Base-by-base conservation (phyloP, 1,284 basidiomycete genomes). In the Cutaneotrichosporon sp. region DNA sequence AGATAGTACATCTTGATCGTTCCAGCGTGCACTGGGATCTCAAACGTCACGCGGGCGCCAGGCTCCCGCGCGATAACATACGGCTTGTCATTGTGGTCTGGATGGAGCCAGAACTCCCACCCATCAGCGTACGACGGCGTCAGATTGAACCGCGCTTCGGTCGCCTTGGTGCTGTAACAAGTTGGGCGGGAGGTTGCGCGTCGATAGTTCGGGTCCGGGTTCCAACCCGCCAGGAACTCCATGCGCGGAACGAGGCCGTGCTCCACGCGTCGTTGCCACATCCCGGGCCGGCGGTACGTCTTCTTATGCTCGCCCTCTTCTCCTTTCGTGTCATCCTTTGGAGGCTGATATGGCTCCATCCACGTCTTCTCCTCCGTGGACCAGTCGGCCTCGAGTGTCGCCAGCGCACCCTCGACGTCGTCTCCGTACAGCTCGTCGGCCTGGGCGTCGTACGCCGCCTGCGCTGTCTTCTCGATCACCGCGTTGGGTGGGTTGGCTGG, bases 1-100 rank as follows among this genome's bases (percentile, higher is more conserved):
- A 81, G 63, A 13, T 72, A 70, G 65, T 80, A 80, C 65, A 81
- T 69, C 66, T 79, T 80, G 69, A 81, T 72, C 30, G 71, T 61
- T 16, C 80, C 80, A 5, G 75, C 64, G 22, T 59, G 65, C 6
- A 77, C 77, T n/a, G 75, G 72, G 53, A 81, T 62, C 46, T 76
- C 69, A 51, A 80, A 77, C 32, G 62, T 61, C 16, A 79, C 73
- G n/a, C 31, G 64, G 4, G 76, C 69, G 4, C 80, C 80, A 1
- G 78, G 74, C 34, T 62, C 46, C 7, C 64, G 65, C 6, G 75
- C 72, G 4, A 77, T 52, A 11, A 78, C 59, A 66, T 79, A 81
- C 5, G 77, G 76, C 68, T 81, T 81, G 66, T 81, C 78, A 10
- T 63, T 66, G 60, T 66, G 65, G 26, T 77, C 75, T 10, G 70